Evolutionary conservation across 805 yeast genomes (phyloP).

Genomic region (Candida ascalaphidarum): DNA sequence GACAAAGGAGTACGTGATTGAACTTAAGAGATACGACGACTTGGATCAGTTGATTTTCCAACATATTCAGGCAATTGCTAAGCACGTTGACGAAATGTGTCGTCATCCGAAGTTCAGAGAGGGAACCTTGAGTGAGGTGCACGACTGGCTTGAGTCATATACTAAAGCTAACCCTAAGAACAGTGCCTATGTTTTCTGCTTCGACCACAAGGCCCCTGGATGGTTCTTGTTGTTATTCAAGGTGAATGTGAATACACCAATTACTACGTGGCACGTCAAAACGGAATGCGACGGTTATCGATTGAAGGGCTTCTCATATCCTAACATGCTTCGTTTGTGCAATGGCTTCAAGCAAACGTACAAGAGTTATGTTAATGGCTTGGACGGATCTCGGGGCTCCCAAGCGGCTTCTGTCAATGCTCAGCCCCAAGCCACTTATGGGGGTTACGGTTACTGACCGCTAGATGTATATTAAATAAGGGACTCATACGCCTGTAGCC

Average conservation of each 20-base stretch:
- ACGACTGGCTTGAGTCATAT: constrained; percentile 80
- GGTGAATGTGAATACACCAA: constrained; percentile 57
- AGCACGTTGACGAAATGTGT: constrained; percentile 75
- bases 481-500: too few relatives aligned
- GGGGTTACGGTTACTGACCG: constrained; percentile 17
- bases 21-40: constrained; percentile 66
- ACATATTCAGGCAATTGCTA: constrained; percentile 77
- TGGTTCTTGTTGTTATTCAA: constrained; percentile 85
- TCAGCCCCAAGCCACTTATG: constrained; percentile 10
- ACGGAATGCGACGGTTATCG: constrained; percentile 84
- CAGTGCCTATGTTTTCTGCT: constrained; percentile 85
- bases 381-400: constrained; percentile 6
- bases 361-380: constrained; percentile 22
- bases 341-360: constrained; percentile 84
- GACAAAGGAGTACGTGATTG: constrained; percentile 57
- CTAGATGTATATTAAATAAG: too few relatives aligned
- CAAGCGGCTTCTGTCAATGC: constrained; percentile 9
- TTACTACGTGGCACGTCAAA: constrained; percentile 83
- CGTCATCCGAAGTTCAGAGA: constrained; percentile 81
- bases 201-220: constrained; percentile 89
- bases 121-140: constrained; percentile 73
- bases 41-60: constrained; percentile 87
- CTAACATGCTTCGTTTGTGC: constrained; percentile 82
- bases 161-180: constrained; percentile 86
- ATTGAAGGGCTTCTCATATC: constrained; percentile 71